phyloP scores from a whole-genome alignment of 805 yeast species.

The Candida germanica region DNA sequence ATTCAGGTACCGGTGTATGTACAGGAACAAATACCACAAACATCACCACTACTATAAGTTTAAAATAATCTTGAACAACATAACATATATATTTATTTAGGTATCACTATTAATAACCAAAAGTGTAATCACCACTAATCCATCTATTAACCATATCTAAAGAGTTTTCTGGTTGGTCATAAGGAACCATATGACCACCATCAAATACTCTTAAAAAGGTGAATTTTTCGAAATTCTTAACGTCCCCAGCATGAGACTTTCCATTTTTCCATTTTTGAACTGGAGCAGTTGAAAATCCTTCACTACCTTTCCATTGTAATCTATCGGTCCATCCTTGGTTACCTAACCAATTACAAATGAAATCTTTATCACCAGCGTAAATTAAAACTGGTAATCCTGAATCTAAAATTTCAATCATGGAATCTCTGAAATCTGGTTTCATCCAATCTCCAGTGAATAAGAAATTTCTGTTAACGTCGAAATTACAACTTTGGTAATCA shows the following conservation, averaged over 20 bases:
- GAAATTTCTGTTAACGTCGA: constrained; percentile 76
- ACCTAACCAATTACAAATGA: constrained; percentile 91
- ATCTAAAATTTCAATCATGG: constrained; percentile 64
- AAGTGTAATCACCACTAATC: constrained; percentile 60
- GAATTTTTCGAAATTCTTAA: constrained; percentile 67
- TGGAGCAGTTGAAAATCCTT: constrained; percentile 42
- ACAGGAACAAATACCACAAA: too few species aligned
- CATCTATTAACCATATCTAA: constrained; percentile 83
- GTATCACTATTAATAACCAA: constrained; percentile 3
- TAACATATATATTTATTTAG: too few species aligned
- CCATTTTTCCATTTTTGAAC: constrained; percentile 43
- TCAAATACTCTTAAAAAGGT: constrained; percentile 82
- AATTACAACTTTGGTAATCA: constrained; percentile 69
- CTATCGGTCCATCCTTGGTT: constrained; percentile 77
- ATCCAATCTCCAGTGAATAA: constrained; percentile 87
- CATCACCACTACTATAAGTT: too few species aligned
- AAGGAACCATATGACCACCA: constrained; percentile 97
- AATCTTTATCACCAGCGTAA: constrained; percentile 95
- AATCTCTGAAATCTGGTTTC: constrained; percentile 62
- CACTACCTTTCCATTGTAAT: constrained; percentile 61
- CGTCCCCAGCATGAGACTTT: constrained; percentile 57
- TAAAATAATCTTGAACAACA: too few species aligned
- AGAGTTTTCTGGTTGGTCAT: constrained; percentile 76
- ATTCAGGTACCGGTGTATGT: too few species aligned
- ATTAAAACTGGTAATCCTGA: constrained; percentile 73